Evolutionary conservation across 768 basidiomycete species (phyloP).

Genomic region (Boletus bicolor): DNA sequence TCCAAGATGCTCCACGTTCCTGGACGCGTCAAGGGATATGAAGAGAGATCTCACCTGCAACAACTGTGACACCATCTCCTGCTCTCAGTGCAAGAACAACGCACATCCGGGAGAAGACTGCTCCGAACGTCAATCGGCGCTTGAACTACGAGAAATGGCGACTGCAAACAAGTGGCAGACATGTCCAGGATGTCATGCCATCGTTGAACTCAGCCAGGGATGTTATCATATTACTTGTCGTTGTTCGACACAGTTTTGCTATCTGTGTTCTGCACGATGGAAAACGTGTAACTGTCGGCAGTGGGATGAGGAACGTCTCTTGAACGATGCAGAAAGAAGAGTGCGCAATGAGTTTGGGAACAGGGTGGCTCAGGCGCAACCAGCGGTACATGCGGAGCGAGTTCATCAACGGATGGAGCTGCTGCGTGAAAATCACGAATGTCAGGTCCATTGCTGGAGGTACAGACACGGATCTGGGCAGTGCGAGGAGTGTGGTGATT

Average conservation of each 20-base stretch:
- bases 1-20: slow-evolving; percentile 50
- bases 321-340: slow-evolving; percentile 25
- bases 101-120: slow-evolving; percentile 43
- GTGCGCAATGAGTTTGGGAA: slow-evolving; percentile 24
- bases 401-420: slow-evolving; percentile 28
- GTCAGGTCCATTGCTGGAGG: slow-evolving; percentile 44
- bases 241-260: slow-evolving; percentile 54
- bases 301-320: slow-evolving; percentile 55
- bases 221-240: slow-evolving; percentile 67
- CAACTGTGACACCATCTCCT: slow-evolving; percentile 40
- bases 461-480: slow-evolving; percentile 40
- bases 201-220: slow-evolving; percentile 55
- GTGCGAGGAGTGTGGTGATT: slow-evolving; percentile 46
- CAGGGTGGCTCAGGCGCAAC: slow-evolving; percentile 10
- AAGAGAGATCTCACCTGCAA: slow-evolving; percentile 34
- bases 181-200: slow-evolving; percentile 53
- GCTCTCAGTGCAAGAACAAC: slow-evolving; percentile 47
- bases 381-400: slow-evolving; percentile 17
- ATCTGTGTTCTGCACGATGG: slow-evolving; percentile 60
- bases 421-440: slow-evolving; percentile 52
- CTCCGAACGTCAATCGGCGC: slow-evolving; percentile 38
- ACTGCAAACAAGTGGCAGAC: slow-evolving; percentile 52
- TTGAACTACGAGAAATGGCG: slow-evolving; percentile 46
- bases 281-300: slow-evolving; percentile 58
- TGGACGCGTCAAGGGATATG: slow-evolving; percentile 37